phyloP scores from a whole-genome alignment of 2,329 filamentous ascomycete species.

The Fusarium sp. region DNA sequence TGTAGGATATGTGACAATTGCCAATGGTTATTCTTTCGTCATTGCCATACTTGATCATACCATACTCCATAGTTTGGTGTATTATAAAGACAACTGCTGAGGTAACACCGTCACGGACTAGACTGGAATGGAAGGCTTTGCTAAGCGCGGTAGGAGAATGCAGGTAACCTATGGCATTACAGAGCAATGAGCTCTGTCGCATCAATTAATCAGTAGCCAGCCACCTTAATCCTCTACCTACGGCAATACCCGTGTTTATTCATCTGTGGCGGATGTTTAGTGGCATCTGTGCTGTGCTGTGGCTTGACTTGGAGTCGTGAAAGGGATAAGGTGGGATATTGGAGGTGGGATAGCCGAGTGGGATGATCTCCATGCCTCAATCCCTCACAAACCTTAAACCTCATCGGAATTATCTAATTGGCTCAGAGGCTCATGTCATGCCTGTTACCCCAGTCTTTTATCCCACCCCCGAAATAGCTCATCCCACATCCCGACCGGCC shows the following conservation, averaged over 20 bases:
- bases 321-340: slow-evolving; percentile 2
- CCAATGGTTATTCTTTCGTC: neutral
- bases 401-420: rapidly evolving
- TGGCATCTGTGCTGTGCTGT: neutral
- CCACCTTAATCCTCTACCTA: neutral
- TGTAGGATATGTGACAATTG: neutral
- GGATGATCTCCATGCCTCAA: slow-evolving; percentile 14
- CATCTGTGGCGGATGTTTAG: no score
- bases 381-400: neutral
- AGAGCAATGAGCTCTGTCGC: neutral
- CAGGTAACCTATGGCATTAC: neutral
- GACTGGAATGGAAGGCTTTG: neutral
- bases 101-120: neutral
- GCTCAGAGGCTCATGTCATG: rapidly evolving
- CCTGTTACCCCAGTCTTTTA: neutral
- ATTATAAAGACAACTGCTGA: neutral
- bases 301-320: neutral
- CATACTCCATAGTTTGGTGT: neutral
- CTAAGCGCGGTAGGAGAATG: no score
- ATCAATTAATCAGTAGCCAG: neutral
- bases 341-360: slow-evolving; percentile 35
- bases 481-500: slow-evolving; percentile 35
- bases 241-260: no score
- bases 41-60: neutral
- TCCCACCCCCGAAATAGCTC: slow-evolving; percentile 33